Evolutionary conservation across 208 protist genomes (phyloP).

Genomic region (Leishmania gerbilli): DNA sequence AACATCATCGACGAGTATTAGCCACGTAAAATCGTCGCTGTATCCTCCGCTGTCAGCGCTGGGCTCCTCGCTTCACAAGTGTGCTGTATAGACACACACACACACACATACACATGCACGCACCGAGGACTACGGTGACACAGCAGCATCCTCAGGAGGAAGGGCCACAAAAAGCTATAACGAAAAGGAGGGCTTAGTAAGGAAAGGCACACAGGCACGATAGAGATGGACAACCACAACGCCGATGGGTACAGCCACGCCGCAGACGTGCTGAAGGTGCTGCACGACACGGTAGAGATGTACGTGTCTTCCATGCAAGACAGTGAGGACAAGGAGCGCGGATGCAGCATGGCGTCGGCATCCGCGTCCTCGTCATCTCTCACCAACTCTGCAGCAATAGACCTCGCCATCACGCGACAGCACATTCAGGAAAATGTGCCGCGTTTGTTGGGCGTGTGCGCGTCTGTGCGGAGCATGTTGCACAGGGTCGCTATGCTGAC

Average conservation of each 20-base stretch:
- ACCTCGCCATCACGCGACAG: constrained; percentile 5
- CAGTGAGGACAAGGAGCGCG: neutral
- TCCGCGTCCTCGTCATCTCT: neutral
- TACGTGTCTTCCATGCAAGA: constrained; percentile 12
- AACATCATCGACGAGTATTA: too few relatives aligned
- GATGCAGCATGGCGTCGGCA: neutral
- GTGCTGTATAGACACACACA: neutral
- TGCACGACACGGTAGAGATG: constrained; percentile 29
- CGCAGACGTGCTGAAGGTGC: constrained; percentile 21
- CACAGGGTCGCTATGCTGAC: constrained; percentile 1
- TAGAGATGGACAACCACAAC: constrained; percentile 4
- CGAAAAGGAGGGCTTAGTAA: neutral
- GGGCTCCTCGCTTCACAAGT: neutral
- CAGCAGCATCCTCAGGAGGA: neutral
- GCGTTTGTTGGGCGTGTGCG: constrained; percentile 8
- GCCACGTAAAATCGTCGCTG: too few relatives aligned
- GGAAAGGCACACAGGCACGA: constrained; percentile 3
- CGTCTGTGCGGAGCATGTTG: constrained; percentile 17
- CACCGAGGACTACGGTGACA: neutral
- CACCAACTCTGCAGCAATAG: neutral
- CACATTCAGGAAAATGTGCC: constrained; percentile 24
- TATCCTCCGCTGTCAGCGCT: too few relatives aligned
- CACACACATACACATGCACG: neutral
- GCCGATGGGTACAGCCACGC: constrained; percentile 28
- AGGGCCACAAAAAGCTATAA: neutral